Evolutionary conservation across 2,329 filamentous ascomycete genomes (phyloP).

Genomic region (Cladosporium sp.): DNA sequence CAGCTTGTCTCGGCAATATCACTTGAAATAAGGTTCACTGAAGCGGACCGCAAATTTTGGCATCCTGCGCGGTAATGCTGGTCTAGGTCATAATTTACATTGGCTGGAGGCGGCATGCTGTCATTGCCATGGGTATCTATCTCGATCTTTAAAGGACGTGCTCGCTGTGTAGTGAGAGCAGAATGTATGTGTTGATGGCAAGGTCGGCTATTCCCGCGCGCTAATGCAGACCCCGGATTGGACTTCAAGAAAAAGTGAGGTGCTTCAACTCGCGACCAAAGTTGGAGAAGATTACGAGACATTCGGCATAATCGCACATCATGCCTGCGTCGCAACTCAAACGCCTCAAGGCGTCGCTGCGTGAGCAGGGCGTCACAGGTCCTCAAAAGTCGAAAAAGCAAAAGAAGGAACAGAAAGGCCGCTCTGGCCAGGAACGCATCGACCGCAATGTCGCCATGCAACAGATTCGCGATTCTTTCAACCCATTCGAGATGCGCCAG

Average conservation of each 20-base stretch:
- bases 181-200: no score
- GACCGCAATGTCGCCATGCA: constrained; percentile 74
- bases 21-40: no score
- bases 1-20: no score
- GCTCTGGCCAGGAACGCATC: constrained; percentile 67
- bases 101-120: no score
- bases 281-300: background rate
- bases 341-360: constrained; percentile 84
- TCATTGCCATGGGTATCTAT: no score
- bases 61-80: no score
- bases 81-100: no score
- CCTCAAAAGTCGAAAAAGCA: constrained; percentile 95
- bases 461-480: constrained; percentile 91
- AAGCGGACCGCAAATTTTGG: no score
- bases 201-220: background rate
- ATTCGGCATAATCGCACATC: constrained; percentile 1
- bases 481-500: constrained; percentile 92
- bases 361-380: constrained; percentile 83
- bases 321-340: constrained; percentile 98
- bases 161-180: no score
- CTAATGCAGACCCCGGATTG: constrained; percentile 5
- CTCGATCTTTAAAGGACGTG: no score
- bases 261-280: background rate
- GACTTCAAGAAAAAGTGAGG: constrained; percentile 10
- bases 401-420: constrained; percentile 62